A percentile compares a stretch with the other conserved stretches of the same genome.
These are phyloP conservation scores for Tolypocladium guangdongense DNA, from an alignment of 2,329 filamentous ascomycete genomes.

Conservation along the genomic window DNA sequence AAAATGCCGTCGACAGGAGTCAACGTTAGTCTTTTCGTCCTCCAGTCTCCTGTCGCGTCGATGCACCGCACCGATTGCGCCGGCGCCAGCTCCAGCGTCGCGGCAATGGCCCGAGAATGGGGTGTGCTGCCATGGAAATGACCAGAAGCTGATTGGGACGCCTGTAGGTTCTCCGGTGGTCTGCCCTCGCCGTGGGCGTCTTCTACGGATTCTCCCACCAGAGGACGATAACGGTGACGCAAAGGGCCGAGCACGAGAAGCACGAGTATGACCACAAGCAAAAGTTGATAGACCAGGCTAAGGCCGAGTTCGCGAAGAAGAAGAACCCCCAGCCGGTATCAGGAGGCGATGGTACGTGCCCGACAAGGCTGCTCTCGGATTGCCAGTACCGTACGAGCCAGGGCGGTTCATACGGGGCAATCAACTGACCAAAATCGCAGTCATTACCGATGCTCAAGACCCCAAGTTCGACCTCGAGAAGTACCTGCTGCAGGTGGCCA, in stretches of 20 bases:
- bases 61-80: neutral
- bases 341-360: slow-evolving; percentile 19
- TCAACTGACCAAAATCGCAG: slow-evolving; percentile 14
- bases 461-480: slow-evolving; percentile 91
- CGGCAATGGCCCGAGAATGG: neutral
- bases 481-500: slow-evolving; percentile 55
- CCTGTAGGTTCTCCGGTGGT: slow-evolving; percentile 86
- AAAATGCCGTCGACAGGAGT: slow-evolving; percentile 59
- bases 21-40: slow-evolving; percentile 42
- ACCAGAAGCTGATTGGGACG: slow-evolving; percentile 15
- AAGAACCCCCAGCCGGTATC: slow-evolving; percentile 43
- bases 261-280: slow-evolving; percentile 86
- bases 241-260: slow-evolving; percentile 60
- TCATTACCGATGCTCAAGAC: slow-evolving; percentile 56
- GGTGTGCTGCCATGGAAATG: neutral
- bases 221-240: slow-evolving; percentile 60
- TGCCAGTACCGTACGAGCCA: neutral
- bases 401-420: neutral
- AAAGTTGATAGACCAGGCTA: slow-evolving; percentile 84
- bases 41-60: slow-evolving; percentile 9
- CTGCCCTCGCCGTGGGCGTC: slow-evolving; percentile 80
- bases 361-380: neutral
- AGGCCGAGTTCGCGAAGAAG: slow-evolving; percentile 73
- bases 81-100: neutral
- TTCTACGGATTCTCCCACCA: slow-evolving; percentile 97